Conservation (phyloP, 441 rosid genomes). For the Adansonia madagascariensis region DNA sequence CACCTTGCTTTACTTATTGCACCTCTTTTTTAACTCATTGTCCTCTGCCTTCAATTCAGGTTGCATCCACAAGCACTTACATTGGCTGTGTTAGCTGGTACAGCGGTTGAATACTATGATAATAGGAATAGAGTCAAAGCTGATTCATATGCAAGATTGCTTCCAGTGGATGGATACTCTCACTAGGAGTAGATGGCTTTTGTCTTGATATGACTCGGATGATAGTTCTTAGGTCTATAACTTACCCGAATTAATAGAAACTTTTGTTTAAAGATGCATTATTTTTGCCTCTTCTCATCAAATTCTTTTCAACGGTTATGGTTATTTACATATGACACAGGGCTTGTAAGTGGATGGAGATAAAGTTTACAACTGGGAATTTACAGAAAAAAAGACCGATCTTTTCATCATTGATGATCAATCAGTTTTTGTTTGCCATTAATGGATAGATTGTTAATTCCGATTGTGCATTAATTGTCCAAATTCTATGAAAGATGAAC, state of each 20-base stretch:
- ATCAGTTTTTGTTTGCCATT: neutral
- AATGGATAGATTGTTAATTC: too few species aligned
- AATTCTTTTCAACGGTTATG: neutral
- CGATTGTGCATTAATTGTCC: neutral
- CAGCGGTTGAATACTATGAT: slow-evolving; percentile 77
- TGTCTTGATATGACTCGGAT: neutral
- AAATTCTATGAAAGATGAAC: too few species aligned
- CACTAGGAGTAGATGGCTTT: slow-evolving; percentile 48
- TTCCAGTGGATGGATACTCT: slow-evolving; percentile 44
- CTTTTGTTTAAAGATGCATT: slow-evolving; percentile 8
- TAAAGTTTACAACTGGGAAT: slow-evolving; percentile 1
- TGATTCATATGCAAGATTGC: slow-evolving; percentile 50
- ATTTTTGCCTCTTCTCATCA: slow-evolving; percentile 5
- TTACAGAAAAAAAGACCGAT: neutral
- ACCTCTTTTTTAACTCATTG: neutral
- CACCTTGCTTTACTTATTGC: neutral
- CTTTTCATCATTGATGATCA: neutral
- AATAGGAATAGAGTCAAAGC: slow-evolving; percentile 55
- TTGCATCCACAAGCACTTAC: slow-evolving; percentile 90
- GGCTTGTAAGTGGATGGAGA: slow-evolving; percentile 15
- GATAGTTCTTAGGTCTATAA: neutral
- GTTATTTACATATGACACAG: neutral
- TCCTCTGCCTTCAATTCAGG: slow-evolving; percentile 42
- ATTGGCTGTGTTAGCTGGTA: slow-evolving; percentile 84
- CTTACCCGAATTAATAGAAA: slow-evolving; percentile 18